Evolutionary conservation across 2,329 filamentous ascomycete genomes (phyloP).

Genomic region (Fusarium mexicanum): DNA sequence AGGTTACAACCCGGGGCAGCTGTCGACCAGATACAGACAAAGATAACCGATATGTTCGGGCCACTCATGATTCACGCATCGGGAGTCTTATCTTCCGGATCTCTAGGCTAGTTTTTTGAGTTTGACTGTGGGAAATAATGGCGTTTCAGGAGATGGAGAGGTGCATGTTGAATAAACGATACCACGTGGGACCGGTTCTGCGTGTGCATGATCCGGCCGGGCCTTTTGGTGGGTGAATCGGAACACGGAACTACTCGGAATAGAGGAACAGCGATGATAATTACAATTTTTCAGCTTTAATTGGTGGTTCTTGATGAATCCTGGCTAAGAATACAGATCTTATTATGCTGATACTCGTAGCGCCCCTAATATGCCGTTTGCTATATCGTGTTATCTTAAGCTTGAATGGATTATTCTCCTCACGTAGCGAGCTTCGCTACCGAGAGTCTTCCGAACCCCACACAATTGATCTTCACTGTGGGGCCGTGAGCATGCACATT

Average conservation of each 20-base stretch:
- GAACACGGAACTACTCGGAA: not conserved
- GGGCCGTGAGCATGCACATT: accelerated
- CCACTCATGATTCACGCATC: not conserved
- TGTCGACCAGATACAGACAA: not conserved
- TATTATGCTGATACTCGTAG: not conserved
- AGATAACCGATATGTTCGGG: not conserved
- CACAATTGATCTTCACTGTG: not conserved
- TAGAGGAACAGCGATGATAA: too few relatives aligned
- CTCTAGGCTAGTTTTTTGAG: not conserved
- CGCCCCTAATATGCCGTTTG: not conserved
- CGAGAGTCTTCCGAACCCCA: not conserved
- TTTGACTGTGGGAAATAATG: not conserved
- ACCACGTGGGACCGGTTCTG: not conserved
- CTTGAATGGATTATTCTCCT: not conserved
- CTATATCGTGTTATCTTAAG: not conserved
- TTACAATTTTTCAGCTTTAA: too few relatives aligned
- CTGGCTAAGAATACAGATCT: not conserved
- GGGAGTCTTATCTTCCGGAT: not conserved
- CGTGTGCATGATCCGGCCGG: not conserved
- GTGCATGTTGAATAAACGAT: not conserved
- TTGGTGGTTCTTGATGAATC: not conserved
- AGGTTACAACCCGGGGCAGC: not conserved
- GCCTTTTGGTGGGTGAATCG: not conserved
- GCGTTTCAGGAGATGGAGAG: not conserved
- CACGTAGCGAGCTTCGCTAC: not conserved